Conservation (phyloP, 768 basidiomycete species). For the Serendipita sp. region DNA sequence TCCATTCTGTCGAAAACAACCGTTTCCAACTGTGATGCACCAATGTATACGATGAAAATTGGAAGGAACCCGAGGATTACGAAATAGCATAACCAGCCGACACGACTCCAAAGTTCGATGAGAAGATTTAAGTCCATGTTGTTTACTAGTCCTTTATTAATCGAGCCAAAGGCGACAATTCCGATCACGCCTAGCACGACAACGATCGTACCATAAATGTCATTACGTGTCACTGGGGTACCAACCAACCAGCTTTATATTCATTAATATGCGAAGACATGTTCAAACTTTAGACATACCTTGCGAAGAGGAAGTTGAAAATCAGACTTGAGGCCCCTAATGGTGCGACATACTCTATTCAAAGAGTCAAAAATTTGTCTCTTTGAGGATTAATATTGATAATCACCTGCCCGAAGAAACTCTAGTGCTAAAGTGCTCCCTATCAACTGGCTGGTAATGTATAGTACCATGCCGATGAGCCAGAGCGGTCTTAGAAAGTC, state of each 20-base stretch:
- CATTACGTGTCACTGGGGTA: slow-evolving; percentile 66
- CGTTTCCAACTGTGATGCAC: slow-evolving; percentile 55
- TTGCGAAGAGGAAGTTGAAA: slow-evolving; percentile 92
- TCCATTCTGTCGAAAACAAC: slow-evolving; percentile 58
- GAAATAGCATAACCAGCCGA: slow-evolving; percentile 86
- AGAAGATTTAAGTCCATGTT: slow-evolving; percentile 63
- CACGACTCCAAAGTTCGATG: slow-evolving; percentile 68
- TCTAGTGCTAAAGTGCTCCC: slow-evolving; percentile 76
- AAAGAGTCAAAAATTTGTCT: slow-evolving; percentile 13
- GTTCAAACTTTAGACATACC: slow-evolving; percentile 2
- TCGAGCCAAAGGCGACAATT: slow-evolving; percentile 73
- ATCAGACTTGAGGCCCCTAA: slow-evolving; percentile 85
- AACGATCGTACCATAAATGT: slow-evolving; percentile 72
- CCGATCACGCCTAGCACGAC: slow-evolving; percentile 76
- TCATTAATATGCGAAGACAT: slow-evolving; percentile 5
- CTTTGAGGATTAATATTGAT: background rate
- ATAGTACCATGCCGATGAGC: slow-evolving; percentile 85
- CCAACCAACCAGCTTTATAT: slow-evolving; percentile 51
- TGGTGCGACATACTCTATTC: slow-evolving; percentile 83
- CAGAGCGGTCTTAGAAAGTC: slow-evolving; percentile 80
- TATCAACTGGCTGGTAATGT: slow-evolving; percentile 79
- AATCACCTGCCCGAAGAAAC: slow-evolving; percentile 66
- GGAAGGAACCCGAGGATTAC: slow-evolving; percentile 51
- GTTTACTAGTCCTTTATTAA: slow-evolving; percentile 60
- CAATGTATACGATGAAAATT: slow-evolving; percentile 48